Percentiles rank a stretch among this genome's conserved stretches.
Evolutionary conservation across 768 basidiomycete species (phyloP).

Genomic region (Mycena latifolia): DNA sequence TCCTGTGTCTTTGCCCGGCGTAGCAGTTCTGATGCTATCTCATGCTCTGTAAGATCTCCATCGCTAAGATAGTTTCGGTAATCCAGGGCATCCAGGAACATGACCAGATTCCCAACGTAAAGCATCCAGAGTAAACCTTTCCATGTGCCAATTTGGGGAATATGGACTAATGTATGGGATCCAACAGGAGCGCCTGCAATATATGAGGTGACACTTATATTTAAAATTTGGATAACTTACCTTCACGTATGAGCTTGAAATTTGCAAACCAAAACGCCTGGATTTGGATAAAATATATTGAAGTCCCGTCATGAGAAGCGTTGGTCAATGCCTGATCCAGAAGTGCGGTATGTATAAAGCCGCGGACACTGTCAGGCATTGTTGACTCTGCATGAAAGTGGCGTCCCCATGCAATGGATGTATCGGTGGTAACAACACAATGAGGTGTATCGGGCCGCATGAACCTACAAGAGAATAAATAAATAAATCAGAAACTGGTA

Average conservation of each 20-base stretch:
- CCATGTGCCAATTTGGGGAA: not conserved
- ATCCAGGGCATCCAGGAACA: conserved; percentile 1
- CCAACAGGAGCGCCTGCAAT: not conserved
- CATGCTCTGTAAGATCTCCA: not conserved
- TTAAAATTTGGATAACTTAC: not conserved
- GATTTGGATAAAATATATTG: conserved; percentile 2
- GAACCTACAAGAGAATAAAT: not conserved
- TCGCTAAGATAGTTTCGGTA: not conserved
- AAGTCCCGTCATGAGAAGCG: not conserved
- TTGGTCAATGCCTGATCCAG: not conserved
- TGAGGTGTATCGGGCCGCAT: conserved; percentile 1
- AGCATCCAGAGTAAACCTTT: conserved; percentile 1
- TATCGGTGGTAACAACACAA: not conserved
- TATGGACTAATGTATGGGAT: not conserved
- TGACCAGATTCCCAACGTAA: not conserved
- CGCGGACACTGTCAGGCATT: not conserved
- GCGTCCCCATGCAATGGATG: not conserved
- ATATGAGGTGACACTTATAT: too few species aligned
- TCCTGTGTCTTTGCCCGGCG: not conserved
- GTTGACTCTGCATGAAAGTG: not conserved
- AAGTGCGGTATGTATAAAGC: not conserved
- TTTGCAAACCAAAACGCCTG: conserved; percentile 7
- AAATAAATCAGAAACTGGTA: not conserved
- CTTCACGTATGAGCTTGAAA: not conserved
- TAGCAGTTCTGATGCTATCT: not conserved